Percentiles rank a stretch among this genome's conserved stretches.
These are phyloP conservation scores for Pichia sporocuriosa DNA, from an alignment of 805 yeast species.

Conservation along the genomic window DNA sequence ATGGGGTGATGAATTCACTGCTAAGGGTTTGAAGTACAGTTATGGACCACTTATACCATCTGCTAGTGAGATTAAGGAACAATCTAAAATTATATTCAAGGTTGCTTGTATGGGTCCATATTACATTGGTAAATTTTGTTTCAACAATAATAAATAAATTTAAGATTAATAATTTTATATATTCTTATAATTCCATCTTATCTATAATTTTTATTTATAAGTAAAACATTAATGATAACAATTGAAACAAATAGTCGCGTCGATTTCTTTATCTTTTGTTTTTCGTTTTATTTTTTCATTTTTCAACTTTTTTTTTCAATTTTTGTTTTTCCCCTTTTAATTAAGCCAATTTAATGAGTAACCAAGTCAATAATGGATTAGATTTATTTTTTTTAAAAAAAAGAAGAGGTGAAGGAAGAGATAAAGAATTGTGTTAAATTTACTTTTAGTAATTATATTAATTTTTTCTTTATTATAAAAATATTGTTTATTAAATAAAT, in stretches of 20 bases:
- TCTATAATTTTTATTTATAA: neutral
- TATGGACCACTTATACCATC: slow-evolving; percentile 5
- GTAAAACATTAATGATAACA: neutral
- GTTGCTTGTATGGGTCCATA: slow-evolving; percentile 4
- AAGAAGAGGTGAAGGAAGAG: too few species aligned
- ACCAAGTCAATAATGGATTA: too few species aligned
- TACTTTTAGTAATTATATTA: too few species aligned
- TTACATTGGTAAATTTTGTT: slow-evolving; percentile 4
- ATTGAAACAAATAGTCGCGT: too few species aligned
- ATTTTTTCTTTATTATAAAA: too few species aligned
- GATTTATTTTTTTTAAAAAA: too few species aligned
- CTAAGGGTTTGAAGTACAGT: slow-evolving; percentile 3
- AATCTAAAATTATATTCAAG: slow-evolving; percentile 7
- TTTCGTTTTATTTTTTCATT: neutral
- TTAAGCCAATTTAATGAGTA: too few species aligned
- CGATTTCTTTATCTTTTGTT: too few species aligned
- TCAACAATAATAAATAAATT: slow-evolving; percentile 5
- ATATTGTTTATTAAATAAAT: too few species aligned
- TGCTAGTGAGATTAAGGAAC: slow-evolving; percentile 1
- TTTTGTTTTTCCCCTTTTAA: neutral
- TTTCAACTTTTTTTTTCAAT: neutral
- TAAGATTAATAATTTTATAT: neutral
- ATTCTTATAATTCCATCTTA: neutral
- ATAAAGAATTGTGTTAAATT: too few species aligned
- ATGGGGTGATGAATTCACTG: slow-evolving; percentile 8